Percentiles rank a stretch among this genome's conserved stretches.
phyloP scores from a whole-genome alignment of 192 early-diverging fungal species.

The Coemansia sp. region DNA sequence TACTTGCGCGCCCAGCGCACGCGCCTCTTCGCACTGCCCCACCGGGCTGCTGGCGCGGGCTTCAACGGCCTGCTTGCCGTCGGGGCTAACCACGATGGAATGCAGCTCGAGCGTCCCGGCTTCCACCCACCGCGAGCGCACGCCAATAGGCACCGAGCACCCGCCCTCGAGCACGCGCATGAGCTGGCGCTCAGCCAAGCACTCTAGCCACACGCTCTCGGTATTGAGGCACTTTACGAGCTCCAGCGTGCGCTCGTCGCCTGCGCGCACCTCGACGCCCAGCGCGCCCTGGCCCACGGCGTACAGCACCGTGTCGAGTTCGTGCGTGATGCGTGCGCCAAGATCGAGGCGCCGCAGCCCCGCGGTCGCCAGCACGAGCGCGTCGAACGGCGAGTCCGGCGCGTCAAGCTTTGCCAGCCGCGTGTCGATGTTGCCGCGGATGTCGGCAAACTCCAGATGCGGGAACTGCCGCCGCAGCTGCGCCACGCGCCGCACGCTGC shows the following conservation, averaged over 20 bases:
- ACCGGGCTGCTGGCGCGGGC: slow-evolving; percentile 26
- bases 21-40: slow-evolving; percentile 16
- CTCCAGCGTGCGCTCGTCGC: slow-evolving; percentile 54
- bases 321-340: slow-evolving; percentile 68
- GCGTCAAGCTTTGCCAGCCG: slow-evolving; percentile 82
- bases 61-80: slow-evolving; percentile 66
- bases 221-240: slow-evolving; percentile 63
- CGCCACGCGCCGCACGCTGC: slow-evolving; percentile 82
- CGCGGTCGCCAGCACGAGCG: slow-evolving; percentile 83
- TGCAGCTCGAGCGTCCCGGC: slow-evolving; percentile 48
- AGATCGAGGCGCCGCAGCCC: slow-evolving; percentile 74
- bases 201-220: slow-evolving; percentile 60
- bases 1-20: slow-evolving; percentile 47
- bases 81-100: slow-evolving; percentile 73
- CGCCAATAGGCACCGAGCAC: slow-evolving; percentile 93
- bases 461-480: slow-evolving; percentile 82
- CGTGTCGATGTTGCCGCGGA: slow-evolving; percentile 85
- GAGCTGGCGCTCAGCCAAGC: slow-evolving; percentile 78
- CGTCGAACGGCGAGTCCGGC: slow-evolving; percentile 61
- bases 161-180: slow-evolving; percentile 92
- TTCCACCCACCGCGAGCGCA: slow-evolving; percentile 58
- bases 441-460: slow-evolving; percentile 69
- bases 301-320: slow-evolving; percentile 67
- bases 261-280: slow-evolving; percentile 74
- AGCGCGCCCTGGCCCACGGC: slow-evolving; percentile 95